Evolutionary conservation across 2,329 filamentous ascomycete genomes (phyloP).

Genomic region (Coleophoma eucalyptorum): DNA sequence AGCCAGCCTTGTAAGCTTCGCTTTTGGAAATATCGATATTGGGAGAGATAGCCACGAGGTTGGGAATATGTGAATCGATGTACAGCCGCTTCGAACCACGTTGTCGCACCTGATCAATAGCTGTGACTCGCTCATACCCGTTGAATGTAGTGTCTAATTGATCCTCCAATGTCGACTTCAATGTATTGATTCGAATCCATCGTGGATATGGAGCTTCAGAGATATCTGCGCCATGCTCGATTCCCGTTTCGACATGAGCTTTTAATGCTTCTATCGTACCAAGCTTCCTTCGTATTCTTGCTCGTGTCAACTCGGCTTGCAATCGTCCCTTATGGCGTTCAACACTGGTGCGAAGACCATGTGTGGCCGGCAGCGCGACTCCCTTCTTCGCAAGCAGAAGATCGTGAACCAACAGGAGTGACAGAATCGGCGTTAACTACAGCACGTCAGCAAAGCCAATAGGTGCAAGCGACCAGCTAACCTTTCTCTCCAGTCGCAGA

Average conservation of each 20-base stretch:
- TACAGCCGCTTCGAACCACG: conserved; percentile 50
- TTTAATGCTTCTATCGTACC: conserved; percentile 64
- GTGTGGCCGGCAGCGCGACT: conserved; percentile 74
- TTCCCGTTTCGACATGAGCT: conserved; percentile 48
- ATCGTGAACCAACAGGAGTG: conserved; percentile 83
- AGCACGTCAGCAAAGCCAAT: neutral
- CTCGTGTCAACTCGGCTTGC: conserved; percentile 76
- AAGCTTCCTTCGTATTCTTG: conserved; percentile 68
- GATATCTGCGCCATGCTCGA: conserved; percentile 35
- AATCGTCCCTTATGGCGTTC: conserved; percentile 80
- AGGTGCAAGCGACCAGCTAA: conserved; percentile 32
- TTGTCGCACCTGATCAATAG: conserved; percentile 52
- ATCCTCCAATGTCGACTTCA: conserved; percentile 66
- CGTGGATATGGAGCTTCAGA: conserved; percentile 60
- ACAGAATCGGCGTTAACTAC: conserved; percentile 76
- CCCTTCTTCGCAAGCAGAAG: conserved; percentile 77
- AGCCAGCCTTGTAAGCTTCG: conserved; percentile 69
- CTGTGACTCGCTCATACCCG: conserved; percentile 51
- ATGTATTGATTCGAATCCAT: conserved; percentile 85
- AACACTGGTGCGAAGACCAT: conserved; percentile 72
- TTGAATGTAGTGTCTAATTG: conserved; percentile 75
- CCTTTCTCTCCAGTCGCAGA: conserved; percentile 79
- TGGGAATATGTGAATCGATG: conserved; percentile 78
- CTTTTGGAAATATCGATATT: conserved; percentile 69
- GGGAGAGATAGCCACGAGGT: conserved; percentile 75